A percentile compares a stretch with the other conserved stretches of the same genome.
Conservation (phyloP, 495 filamentous ascomycete species). For the Alectoria sarmentosa region DNA sequence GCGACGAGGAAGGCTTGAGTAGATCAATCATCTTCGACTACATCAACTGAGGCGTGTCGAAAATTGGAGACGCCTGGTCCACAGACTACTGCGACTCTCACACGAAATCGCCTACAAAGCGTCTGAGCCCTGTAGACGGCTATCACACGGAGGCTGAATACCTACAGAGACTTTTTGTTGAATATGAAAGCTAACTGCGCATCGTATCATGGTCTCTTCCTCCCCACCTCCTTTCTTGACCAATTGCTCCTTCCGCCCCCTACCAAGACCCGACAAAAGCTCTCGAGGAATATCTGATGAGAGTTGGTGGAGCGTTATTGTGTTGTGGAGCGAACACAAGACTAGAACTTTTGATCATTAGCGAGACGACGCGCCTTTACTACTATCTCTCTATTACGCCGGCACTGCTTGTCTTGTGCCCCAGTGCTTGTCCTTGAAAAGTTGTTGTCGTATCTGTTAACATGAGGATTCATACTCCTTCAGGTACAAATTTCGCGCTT, state of each 20-base stretch:
- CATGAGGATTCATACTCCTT: no score
- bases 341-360: no score
- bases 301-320: no score
- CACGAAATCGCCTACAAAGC: neutral
- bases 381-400: no score
- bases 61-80: neutral
- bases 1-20: neutral
- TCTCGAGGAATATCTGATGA: no score
- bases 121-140: neutral
- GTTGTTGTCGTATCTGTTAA: no score
- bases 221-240: constrained; percentile 18
- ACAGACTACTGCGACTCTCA: neutral
- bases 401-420: no score
- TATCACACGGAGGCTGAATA: neutral
- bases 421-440: no score
- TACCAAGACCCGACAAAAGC: no score
- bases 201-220: neutral
- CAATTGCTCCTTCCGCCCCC: constrained; percentile 65
- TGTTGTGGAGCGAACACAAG: no score
- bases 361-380: no score
- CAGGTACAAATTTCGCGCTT: no score
- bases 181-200: neutral
- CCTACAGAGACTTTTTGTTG: neutral
- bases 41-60: neutral
- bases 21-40: neutral